Evolutionary conservation across 305 asterid species (phyloP), one percentile per base, ranked within the genome.

Genomic region (Fraxinus latifolia): DNA sequence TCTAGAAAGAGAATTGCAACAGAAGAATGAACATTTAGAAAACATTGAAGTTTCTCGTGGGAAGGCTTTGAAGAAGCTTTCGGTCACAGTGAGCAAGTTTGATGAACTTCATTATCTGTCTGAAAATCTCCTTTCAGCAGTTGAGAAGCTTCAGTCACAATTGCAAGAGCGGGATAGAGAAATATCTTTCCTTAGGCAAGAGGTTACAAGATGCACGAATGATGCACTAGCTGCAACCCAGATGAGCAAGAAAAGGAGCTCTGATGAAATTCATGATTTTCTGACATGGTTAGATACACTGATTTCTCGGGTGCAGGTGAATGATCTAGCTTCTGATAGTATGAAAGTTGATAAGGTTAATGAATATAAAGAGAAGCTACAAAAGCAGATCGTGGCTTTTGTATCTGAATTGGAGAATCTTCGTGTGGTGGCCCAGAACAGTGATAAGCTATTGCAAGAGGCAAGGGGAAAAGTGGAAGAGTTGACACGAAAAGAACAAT

Each of bases 101-200:
- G 99, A 96, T 83, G 98, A 96, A 90, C 95, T 96, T 71, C 99
- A 93, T 88, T 80, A 76, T 82, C 85, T 96, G 77, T 96, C 97
- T 72, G 97, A 92, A 85, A 91, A 84, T 88, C 97, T 96, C 53
- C 92, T 96, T 74, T 88, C 95, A 17, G 99, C 95, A 88, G 97
- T 96, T 85, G 99, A 94, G 92, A 94, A 91, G 86, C 99, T 96
- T 82, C 99, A 94, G 89, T 89, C 93, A 67, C 98, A 94, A 82
- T 89, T 93, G 86, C 97, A 88, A 88, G 98, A 96, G 86, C 93
- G 93, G 82, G 98, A 94, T 84, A 89, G 86, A 75, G 99, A 96
- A 87, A 87, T 94, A 85, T 96, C 99, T 87, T 96, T 96, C 86
- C 97, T 96, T 79, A 87, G 99, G 89, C 96, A 94, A 89, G 99